These are phyloP conservation scores for Salix dunnii DNA, from an alignment of 345 rosid genomes.

Conservation along the genomic window DNA sequence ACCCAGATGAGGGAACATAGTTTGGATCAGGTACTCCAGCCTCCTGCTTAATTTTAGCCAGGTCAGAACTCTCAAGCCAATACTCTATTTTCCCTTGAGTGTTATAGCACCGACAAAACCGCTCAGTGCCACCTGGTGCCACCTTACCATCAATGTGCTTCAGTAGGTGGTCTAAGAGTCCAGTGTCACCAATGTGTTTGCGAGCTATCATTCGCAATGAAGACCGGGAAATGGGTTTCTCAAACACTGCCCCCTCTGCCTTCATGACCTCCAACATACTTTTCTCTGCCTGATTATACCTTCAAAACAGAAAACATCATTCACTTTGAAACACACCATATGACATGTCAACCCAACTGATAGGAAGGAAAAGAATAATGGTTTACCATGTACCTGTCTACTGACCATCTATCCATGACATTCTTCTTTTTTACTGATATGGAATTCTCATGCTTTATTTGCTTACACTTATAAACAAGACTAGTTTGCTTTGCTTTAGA, in stretches of 20 bases:
- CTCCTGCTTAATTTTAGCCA: constrained; percentile 54
- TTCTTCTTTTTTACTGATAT: constrained; percentile 10
- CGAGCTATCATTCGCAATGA: constrained; percentile 64
- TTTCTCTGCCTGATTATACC: constrained; percentile 67
- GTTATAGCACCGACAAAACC: constrained; percentile 82
- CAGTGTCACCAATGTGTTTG: constrained; percentile 76
- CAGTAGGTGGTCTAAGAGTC: constrained; percentile 85
- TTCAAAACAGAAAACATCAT: constrained; percentile 23
- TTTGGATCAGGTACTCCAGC: constrained; percentile 59
- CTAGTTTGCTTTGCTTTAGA: constrained; percentile 12
- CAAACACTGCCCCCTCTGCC: constrained; percentile 70
- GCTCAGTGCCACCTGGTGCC: constrained; percentile 74
- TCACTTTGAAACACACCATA: not conserved
- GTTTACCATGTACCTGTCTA: constrained; percentile 48
- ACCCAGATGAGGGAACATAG: constrained; percentile 60
- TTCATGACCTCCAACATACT: constrained; percentile 62
- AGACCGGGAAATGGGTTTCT: constrained; percentile 56
- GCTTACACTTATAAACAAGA: constrained; percentile 17
- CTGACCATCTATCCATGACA: constrained; percentile 54
- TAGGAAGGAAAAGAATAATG: not conserved
- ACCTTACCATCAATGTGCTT: constrained; percentile 90
- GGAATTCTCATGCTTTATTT: constrained; percentile 24
- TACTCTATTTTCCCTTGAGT: constrained; percentile 78
- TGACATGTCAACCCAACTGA: not conserved
- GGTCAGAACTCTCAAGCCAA: constrained; percentile 88